Evolutionary conservation across 2,329 filamentous ascomycete species (phyloP), one percentile per base, ranked within the genome.

Genomic region (Claviceps pusilla): DNA sequence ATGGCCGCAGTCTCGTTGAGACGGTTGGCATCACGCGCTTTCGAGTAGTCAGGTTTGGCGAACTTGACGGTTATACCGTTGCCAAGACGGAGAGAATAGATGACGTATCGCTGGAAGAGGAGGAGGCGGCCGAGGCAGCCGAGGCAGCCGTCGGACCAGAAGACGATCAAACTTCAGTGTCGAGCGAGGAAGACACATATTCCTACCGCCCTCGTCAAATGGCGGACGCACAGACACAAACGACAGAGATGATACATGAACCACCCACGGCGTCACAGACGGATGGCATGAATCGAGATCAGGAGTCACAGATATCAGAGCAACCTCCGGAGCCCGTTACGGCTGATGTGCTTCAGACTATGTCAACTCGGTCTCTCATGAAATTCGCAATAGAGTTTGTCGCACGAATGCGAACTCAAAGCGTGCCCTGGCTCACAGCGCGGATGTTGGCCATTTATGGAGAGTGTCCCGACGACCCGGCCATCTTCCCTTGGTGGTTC

Each of bases 401-500:
- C 42, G 69, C 71, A 19, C 78, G 77, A 50, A 89, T 89, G 79
- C 78, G 80, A 53, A 74, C 75, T 5, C 73, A 81, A 53, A 86
- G 83, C 55, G 85, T 83, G 0, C 77, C 79, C 0, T 95, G 88
- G 89, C 72, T 94, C 33, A 80, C 86, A 54, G 76, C 82, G 45
- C 79, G 84, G 9, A 83, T 90, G 39, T 71, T 90, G 35, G 71
- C 80, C 37, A 82, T 86, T 6, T 93, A 91, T 59, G 89, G 89
- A 12, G 80, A 86, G 55, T 84, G 84, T 24, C 89, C 89, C 0
- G 73, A 79, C 16, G 87, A 95, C 62, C 83, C 88, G 0, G 83
- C 83, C 3, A 67, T 80, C 1, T 93, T 95, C 60, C 87, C 89
- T 0, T 95, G 89, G 77, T 96, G 90, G 90, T 85, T 95, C 60